Base-by-base conservation (phyloP, 2,329 filamentous ascomycete genomes). In the Mariannaea elegans region DNA sequence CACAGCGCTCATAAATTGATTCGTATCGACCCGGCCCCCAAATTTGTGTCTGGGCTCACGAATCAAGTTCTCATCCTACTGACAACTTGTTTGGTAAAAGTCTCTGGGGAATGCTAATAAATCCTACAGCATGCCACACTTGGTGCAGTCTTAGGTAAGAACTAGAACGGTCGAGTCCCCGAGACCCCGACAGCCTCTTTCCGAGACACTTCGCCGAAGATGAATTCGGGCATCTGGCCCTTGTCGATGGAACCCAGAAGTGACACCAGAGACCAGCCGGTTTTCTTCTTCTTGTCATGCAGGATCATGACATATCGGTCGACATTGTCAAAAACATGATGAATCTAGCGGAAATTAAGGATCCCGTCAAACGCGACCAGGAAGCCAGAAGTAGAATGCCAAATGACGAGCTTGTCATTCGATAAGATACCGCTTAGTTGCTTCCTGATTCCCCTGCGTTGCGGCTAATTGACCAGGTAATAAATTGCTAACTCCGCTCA, bases 11-110 rank as follows among this genome's bases (percentile, higher is more conserved):
- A 55, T 51, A 21, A n/a, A 46, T 67, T 57, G 60, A 58, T 41
- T 69, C 66, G 66, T 69, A 69, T 69, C 64, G 23, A 53, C 63
- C 56, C 62, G 52, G 56, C 55, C 42, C 45, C 60, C 55, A 55
- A 52, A 27, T 47, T 47, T 36, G 52, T 53, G 54, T 27, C 56
- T 48, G 48, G 48, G 52, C 46, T 41, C 54, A 46, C 50, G 36
- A 24, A 48, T 38, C 52, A 58, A 52, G 49, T 39, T 52, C 56
- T 56, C 46, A n/a, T n/a, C n/a, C n/a, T n/a, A n/a, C n/a, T n/a
- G 57, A 38, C 47, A 45, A 56, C 34, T 16, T 62, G 42, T 29
- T 41, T 24, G 39, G 34, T 29, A 32, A 23, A 29, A 21, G n/a
- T 47, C 18, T 44, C 64, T 48, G 42, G 34, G 57, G 44, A 45